Base-by-base conservation (phyloP, 75 land plant genomes). In the Picea glauca region DNA sequence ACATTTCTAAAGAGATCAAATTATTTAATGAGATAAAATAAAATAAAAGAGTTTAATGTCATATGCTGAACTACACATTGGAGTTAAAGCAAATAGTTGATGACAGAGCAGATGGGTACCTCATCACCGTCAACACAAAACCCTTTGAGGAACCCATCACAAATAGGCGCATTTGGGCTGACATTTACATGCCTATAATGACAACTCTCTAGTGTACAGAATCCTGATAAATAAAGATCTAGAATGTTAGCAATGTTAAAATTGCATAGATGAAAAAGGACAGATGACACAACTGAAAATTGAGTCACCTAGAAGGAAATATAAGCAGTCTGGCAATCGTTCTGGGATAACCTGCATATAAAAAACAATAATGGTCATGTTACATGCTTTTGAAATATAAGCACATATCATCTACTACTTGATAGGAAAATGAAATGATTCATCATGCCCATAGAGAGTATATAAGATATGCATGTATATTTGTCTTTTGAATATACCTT, bases 161-260 rank as follows among this genome's bases (percentile, higher is more conserved):
- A 98, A 78, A 90, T 78, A 76, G 96, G 79, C 58, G 98, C 96
- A 21, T 89, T 85, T 35, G 94, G 90, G 79, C 92, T 93, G 33
- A 98, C 98, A 81, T 92, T 92, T 62, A 98, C 98, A 85, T 98
- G 99, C 76, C 99, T 85, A 78, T 95, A 98, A 46, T 93, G 92
- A 81, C 99, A 98, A 73, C 79, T 83, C 76, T 86, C 83, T 75
- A 93, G 95, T 68, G 89, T 90, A 78, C 99, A 98, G 66, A 95
- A 68, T 57, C 99, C 99, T 98, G 93, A n/a, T n/a, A 85, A 35
- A n/a, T 50, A 50, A 0, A 50, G 56, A 50, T 50, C 56, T 50
- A 50, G 56, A 50, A 50, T 50, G 11, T 50, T 50, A 40, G 74
- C 6, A 20, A 43, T 66, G 74, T 70, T 43, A 70, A 66, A 20